Base-by-base conservation (phyloP, 768 basidiomycete genomes). In the Phlebiopsis flavidoalba region DNA sequence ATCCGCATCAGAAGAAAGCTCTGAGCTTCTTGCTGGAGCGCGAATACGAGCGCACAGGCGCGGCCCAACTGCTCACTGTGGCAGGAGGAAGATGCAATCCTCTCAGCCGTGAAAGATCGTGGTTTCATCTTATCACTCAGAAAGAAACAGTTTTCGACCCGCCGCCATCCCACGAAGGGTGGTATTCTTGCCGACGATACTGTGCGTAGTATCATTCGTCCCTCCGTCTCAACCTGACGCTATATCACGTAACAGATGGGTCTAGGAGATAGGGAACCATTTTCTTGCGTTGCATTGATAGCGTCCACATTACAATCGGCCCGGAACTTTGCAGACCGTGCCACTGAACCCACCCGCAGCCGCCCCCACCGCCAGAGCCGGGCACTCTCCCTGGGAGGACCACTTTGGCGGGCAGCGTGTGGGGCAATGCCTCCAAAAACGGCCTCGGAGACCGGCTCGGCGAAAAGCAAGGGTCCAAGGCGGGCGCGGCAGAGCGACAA, bases 1-100 rank as follows among this genome's bases (percentile, higher is more conserved):
- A 98, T 75, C 93, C 96, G 19, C 97, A 99, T 79, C 97, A 99
- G 76, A 96, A 95, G 76, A 96, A 96, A 73, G 97, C 96, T 22
- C 80, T 99, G 19, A 94, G 96, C 1, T 99, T 99, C 74, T 78
- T 99, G 53, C 80, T 98, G 19, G 93, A 97, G 69, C 84, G 97
- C 70, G 87, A 91, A 72, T 81, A 85, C 63, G 91, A 93, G 73
- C 80, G 75, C 14, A 71, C 74, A 36, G 77, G 79, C 40, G 66
- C 74, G 48, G 80, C 83, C n/a, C 73, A 91, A 89, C 65, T 81
- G 74, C 62, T 87, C 89, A 8, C 72, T 93, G 45, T 93, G 91
- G 90, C 86, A 89, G 63, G 67, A 70, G 59, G n/a, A n/a, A 76
- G 84, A 51, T 65, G 69, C 50, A 83, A 85, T 64, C 79, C 80